A percentile compares a stretch with the other conserved stretches of the same genome.
Conservation (phyloP, 169 alveolate species). For the Fabrea salina region DNA sequence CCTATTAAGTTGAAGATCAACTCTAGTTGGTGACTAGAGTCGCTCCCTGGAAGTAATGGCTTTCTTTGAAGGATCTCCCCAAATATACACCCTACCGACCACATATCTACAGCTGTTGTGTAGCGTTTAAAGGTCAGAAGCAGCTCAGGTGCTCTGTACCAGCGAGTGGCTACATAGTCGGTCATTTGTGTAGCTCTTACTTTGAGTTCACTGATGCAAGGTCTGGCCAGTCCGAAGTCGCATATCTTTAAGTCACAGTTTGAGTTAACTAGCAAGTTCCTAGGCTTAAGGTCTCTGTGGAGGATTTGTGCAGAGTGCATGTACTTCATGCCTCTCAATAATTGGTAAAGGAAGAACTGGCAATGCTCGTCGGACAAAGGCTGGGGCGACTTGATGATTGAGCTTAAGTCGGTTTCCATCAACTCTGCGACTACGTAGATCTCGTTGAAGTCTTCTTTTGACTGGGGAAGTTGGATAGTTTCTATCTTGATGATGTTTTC, state of each 20-base stretch:
- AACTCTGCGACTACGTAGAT: conserved; percentile 68
- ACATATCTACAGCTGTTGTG: conserved; percentile 78
- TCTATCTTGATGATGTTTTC: conserved; percentile 66
- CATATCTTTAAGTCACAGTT: conserved; percentile 79
- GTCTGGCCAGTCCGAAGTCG: conserved; percentile 82
- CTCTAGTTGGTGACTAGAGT: conserved; percentile 60
- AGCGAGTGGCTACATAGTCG: conserved; percentile 82
- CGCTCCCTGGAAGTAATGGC: conserved; percentile 76
- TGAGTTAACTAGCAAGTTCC: conserved; percentile 67
- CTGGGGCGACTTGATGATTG: conserved; percentile 65
- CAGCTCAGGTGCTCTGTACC: conserved; percentile 89
- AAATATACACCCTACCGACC: conserved; percentile 89
- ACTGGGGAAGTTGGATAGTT: conserved; percentile 56
- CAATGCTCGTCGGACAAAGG: conserved; percentile 72
- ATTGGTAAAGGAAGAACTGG: conserved; percentile 66
- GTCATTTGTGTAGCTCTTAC: conserved; percentile 50
- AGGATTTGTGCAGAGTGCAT: conserved; percentile 70
- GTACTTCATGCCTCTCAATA: conserved; percentile 71
- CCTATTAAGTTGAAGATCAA: conserved; percentile 68
- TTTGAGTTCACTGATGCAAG: conserved; percentile 28
- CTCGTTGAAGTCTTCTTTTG: conserved; percentile 60
- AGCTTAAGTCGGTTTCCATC: conserved; percentile 82
- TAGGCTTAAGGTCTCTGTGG: conserved; percentile 81
- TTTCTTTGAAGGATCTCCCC: conserved; percentile 83
- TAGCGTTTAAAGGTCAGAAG: conserved; percentile 73